Conservation (phyloP, 2,329 filamentous ascomycete genomes). For the Xylaria arbuscula region DNA sequence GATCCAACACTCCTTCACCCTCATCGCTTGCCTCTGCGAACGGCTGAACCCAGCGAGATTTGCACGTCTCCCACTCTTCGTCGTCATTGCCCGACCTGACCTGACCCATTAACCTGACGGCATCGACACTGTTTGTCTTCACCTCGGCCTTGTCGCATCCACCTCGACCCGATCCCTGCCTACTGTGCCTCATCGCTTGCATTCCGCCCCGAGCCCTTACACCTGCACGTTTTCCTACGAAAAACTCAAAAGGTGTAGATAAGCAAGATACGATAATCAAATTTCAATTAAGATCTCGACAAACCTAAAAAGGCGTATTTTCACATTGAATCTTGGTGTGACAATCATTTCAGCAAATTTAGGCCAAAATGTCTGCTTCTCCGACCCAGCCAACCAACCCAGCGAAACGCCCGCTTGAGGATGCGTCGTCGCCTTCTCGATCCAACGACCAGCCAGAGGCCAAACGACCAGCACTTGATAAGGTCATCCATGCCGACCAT, state of each 20-base stretch:
- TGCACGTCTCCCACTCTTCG: conserved; percentile 45
- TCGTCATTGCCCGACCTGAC: conserved; percentile 40
- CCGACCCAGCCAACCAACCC: conserved; percentile 74
- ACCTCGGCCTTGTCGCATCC: conserved; percentile 46
- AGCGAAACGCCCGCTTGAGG: conserved; percentile 93
- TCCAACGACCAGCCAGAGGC: conserved; percentile 94
- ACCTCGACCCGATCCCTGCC: conserved; percentile 46
- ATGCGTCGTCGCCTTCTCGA: conserved; percentile 92
- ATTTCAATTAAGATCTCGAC: conserved; percentile 56
- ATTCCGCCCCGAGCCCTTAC: conserved; percentile 71
- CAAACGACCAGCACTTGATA: conserved; percentile 95
- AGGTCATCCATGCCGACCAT: conserved; percentile 75
- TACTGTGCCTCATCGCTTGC: conserved; percentile 50
- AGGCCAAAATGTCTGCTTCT: conserved; percentile 77
- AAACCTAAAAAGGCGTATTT: conserved; percentile 50
- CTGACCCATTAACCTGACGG: conserved; percentile 35
- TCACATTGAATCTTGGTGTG: conserved; percentile 40
- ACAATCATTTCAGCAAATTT: conserved; percentile 45
- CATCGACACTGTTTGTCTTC: conserved; percentile 48
- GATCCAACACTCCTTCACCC: conserved; percentile 38
- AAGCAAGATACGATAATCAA: conserved; percentile 65
- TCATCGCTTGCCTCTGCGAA: conserved; percentile 44
- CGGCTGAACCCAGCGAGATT: conserved; percentile 43
- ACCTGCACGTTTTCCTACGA: conserved; percentile 95
- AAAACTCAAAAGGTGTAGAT: conserved; percentile 89